These are phyloP conservation scores for Styphnolobium japonicum DNA, from an alignment of 306 rosid species.

Conservation along the genomic window DNA sequence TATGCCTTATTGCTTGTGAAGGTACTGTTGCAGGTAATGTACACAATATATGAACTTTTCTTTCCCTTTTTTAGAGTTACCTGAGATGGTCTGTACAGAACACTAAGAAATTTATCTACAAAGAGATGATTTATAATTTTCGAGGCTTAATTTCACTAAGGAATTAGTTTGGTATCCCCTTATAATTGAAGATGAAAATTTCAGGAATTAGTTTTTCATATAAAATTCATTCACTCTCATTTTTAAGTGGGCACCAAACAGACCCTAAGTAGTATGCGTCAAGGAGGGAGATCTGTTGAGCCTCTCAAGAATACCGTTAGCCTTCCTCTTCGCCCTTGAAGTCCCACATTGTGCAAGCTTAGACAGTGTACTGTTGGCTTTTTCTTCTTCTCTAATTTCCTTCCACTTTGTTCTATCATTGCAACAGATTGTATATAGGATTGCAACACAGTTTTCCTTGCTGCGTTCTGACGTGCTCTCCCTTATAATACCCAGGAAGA, in stretches of 20 bases:
- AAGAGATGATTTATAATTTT: not conserved
- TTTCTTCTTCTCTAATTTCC: constrained; percentile 48
- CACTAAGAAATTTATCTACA: constrained; percentile 2
- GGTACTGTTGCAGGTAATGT: not conserved
- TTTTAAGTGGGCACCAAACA: not conserved
- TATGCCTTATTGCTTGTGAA: not conserved
- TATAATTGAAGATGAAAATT: not conserved
- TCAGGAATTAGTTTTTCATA: not conserved
- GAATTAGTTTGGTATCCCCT: not conserved
- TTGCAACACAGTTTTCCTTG: constrained; percentile 45
- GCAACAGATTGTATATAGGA: constrained; percentile 29
- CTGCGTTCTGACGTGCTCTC: constrained; percentile 21
- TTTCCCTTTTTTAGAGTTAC: not conserved
- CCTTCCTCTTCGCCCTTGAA: constrained; percentile 59
- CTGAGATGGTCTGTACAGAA: not conserved
- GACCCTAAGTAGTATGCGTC: constrained; percentile 34
- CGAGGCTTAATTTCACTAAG: constrained; percentile 6
- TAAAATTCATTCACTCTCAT: not conserved
- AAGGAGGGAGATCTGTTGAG: constrained; percentile 20
- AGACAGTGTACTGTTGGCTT: constrained; percentile 24
- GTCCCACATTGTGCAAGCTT: constrained; percentile 39
- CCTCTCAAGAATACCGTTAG: constrained; percentile 40
- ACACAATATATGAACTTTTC: not conserved
- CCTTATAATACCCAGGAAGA: constrained; percentile 37
- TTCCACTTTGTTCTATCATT: constrained; percentile 18